These are phyloP conservation scores for Saraca asoca DNA, from an alignment of 331 rosid genomes.

Conservation along the genomic window DNA sequence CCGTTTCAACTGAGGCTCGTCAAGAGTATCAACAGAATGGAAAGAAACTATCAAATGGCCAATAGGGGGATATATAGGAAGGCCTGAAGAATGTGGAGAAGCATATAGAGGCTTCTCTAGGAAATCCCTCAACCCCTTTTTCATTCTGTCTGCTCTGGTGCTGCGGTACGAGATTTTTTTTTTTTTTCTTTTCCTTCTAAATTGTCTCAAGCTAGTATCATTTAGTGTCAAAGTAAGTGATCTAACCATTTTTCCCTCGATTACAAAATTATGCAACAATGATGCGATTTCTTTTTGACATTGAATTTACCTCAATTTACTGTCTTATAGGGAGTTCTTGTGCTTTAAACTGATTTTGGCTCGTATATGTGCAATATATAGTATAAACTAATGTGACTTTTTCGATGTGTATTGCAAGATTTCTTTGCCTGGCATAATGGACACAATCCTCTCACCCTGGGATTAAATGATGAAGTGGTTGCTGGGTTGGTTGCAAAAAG, in stretches of 20 bases:
- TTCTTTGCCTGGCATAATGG: slow-evolving; percentile 99
- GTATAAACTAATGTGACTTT: slow-evolving; percentile 22
- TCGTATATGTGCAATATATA: neutral
- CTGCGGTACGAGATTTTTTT: slow-evolving; percentile 56
- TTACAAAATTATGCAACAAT: slow-evolving; percentile 1
- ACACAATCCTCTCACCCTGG: slow-evolving; percentile 97
- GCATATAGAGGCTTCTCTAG: slow-evolving; percentile 81
- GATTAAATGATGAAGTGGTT: slow-evolving; percentile 86
- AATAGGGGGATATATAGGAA: slow-evolving; percentile 84
- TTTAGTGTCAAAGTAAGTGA: neutral
- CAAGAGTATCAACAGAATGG: slow-evolving; percentile 82
- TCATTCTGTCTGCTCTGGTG: slow-evolving; percentile 95
- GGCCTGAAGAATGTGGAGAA: slow-evolving; percentile 66
- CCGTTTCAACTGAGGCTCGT: slow-evolving; percentile 94
- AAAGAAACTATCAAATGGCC: slow-evolving; percentile 55
- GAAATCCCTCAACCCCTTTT: slow-evolving; percentile 87
- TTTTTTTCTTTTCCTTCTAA: neutral
- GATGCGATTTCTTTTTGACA: neutral
- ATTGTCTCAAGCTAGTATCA: slow-evolving; percentile 12
- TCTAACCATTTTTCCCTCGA: neutral
- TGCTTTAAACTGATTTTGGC: slow-evolving; percentile 4
- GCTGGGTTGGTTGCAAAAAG: slow-evolving; percentile 85
- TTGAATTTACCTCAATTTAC: neutral
- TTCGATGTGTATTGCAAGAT: slow-evolving; percentile 45
- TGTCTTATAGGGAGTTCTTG: no score